Evolutionary conservation across 78 protist species (phyloP).

Genomic region (Tieghemostelium lacteum): DNA sequence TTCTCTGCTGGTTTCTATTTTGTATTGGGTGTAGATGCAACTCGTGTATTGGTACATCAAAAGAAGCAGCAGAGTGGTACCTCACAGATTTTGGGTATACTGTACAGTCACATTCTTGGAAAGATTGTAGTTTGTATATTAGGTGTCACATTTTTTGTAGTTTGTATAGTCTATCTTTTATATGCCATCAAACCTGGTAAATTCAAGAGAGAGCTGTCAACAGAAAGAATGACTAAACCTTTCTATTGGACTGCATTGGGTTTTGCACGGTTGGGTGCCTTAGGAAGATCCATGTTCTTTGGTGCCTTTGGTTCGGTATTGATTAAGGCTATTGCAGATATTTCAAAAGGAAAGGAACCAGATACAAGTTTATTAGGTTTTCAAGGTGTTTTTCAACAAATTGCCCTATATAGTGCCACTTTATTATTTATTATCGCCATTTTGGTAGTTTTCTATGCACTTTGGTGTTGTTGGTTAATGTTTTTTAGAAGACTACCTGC

Average conservation of each 20-base stretch:
- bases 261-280: conserved; percentile 70
- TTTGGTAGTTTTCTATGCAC: conserved; percentile 34
- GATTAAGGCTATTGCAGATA: conserved; percentile 34
- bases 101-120: conserved; percentile 8
- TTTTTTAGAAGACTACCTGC: conserved; percentile 67
- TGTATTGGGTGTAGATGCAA: conserved; percentile 68
- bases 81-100: conserved; percentile 11
- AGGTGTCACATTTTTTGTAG: conserved; percentile 52
- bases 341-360: conserved; percentile 17
- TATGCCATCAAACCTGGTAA: conserved; percentile 46
- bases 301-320: conserved; percentile 63
- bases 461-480: conserved; percentile 63
- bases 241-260: conserved; percentile 42
- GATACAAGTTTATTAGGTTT: conserved; percentile 42
- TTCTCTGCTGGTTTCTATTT: conserved; percentile 67
- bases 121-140: conserved; percentile 48
- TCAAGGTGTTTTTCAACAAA: conserved; percentile 65
- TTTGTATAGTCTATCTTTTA: conserved; percentile 16
- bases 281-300: conserved; percentile 65
- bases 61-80: conserved; percentile 28
- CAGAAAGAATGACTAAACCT: conserved; percentile 49
- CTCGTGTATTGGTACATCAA: conserved; percentile 15
- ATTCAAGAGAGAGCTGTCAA: conserved; percentile 57
- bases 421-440: conserved; percentile 47
- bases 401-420: conserved; percentile 31